phyloP scores from a whole-genome alignment of 2,329 filamentous ascomycete genomes.

The Fusarium sp. region DNA sequence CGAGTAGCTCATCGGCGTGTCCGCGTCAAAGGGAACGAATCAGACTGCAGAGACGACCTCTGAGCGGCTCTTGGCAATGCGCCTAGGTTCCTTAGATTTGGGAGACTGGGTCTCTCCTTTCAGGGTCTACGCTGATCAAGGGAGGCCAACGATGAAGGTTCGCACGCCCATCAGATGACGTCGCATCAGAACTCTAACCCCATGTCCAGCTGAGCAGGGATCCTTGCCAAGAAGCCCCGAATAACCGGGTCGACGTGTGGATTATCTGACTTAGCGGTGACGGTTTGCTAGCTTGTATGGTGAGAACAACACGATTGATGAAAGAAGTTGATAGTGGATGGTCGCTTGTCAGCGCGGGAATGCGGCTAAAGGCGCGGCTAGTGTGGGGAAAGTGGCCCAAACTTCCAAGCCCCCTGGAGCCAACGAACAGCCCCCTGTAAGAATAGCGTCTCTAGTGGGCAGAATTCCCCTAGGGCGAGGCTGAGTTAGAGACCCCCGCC shows the following conservation, averaged over 20 bases:
- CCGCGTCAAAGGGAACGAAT: constrained; percentile 37
- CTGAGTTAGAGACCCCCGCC: constrained; percentile 36
- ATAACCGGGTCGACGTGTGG: constrained; percentile 15
- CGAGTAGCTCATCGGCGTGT: constrained; percentile 28
- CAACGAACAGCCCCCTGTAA: constrained; percentile 19
- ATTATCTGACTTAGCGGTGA: constrained; percentile 18
- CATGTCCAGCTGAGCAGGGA: constrained; percentile 46
- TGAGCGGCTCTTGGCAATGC: constrained; percentile 25
- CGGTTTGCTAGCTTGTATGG: neutral
- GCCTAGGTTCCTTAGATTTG: constrained; percentile 6
- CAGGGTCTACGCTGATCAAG: constrained; percentile 21
- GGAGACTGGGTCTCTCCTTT: constrained; percentile 9
- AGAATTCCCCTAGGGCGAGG: constrained; percentile 41
- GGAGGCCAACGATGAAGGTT: constrained; percentile 32
- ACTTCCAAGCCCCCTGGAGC: constrained; percentile 21
- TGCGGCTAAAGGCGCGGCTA: constrained; percentile 40
- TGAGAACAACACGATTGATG: constrained; percentile 16
- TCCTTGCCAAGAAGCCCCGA: constrained; percentile 34
- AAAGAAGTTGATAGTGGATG: constrained; percentile 11
- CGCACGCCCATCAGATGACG: constrained; percentile 17
- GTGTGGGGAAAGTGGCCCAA: constrained; percentile 18
- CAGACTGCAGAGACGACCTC: neutral
- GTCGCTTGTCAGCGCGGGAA: constrained; percentile 41
- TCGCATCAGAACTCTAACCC: constrained; percentile 36
- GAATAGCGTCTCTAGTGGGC: constrained; percentile 31